Evolutionary conservation across 2,329 filamentous ascomycete species (phyloP).

Genomic region (Penicillium sp.): DNA sequence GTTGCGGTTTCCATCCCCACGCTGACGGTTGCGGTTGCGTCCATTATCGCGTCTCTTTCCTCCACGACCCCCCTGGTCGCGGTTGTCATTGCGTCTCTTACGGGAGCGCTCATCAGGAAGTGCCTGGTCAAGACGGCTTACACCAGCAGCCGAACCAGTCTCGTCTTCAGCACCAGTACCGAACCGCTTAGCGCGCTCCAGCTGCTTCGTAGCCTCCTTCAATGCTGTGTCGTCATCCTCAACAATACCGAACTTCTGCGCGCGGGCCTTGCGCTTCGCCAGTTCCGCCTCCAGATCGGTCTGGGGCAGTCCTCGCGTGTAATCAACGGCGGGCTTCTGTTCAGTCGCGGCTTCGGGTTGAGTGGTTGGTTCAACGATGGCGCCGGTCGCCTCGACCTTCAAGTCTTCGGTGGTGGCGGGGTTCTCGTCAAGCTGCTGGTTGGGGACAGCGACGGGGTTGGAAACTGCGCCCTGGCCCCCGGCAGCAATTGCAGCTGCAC

Average conservation of each 20-base stretch:
- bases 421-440: slow-evolving; percentile 37
- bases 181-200: slow-evolving; percentile 48
- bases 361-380: slow-evolving; percentile 15
- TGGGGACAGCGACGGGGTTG: slow-evolving; percentile 40
- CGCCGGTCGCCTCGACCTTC: slow-evolving; percentile 32
- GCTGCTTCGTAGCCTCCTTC: slow-evolving; percentile 43
- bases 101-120: slow-evolving; percentile 41
- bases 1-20: slow-evolving; percentile 22
- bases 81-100: slow-evolving; percentile 33
- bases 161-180: slow-evolving; percentile 29
- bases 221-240: slow-evolving; percentile 37
- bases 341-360: slow-evolving; percentile 21
- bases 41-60: slow-evolving; percentile 42
- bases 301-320: slow-evolving; percentile 40
- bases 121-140: slow-evolving; percentile 46
- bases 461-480: slow-evolving; percentile 37
- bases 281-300: slow-evolving; percentile 47
- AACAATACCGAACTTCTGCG: slow-evolving; percentile 48
- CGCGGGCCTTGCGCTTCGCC: slow-evolving; percentile 48
- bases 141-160: slow-evolving; percentile 19
- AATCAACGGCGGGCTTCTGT: slow-evolving; percentile 37
- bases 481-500: slow-evolving; percentile 35
- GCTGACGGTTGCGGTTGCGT: slow-evolving; percentile 29
- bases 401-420: slow-evolving; percentile 39
- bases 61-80: slow-evolving; percentile 38